Percentiles rank a stretch among this genome's conserved stretches.
Conservation (phyloP, 768 basidiomycete species). For the Psilocybe cyanescens region DNA sequence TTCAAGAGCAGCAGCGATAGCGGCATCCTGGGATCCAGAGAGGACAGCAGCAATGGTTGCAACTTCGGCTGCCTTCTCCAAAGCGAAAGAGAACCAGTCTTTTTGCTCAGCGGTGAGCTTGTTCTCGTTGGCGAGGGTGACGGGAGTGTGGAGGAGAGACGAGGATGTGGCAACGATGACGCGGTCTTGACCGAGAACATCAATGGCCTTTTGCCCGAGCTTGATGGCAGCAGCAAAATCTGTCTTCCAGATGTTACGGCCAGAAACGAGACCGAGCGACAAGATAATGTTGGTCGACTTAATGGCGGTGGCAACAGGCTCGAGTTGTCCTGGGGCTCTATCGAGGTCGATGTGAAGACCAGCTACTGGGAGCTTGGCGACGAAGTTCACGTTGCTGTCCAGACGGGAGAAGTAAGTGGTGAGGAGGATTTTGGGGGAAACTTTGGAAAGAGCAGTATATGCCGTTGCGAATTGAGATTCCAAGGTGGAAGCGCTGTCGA, state of each 20-base stretch:
- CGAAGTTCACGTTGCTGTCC: constrained; percentile 85
- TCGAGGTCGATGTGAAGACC: constrained; percentile 97
- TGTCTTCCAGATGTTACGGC: constrained; percentile 99
- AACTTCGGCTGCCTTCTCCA: constrained; percentile 95
- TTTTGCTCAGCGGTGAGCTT: constrained; percentile 88
- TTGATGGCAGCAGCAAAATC: constrained; percentile 87
- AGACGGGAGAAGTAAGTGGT: constrained; percentile 98
- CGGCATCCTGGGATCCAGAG: constrained; percentile 81
- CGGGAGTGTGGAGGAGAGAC: constrained; percentile 97
- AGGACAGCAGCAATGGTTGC: constrained; percentile 83
- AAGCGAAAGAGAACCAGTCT: constrained; percentile 98
- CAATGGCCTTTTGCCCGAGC: constrained; percentile 82
- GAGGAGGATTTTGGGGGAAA: constrained; percentile 90
- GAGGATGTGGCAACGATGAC: constrained; percentile 96
- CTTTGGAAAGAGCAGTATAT: constrained; percentile 80
- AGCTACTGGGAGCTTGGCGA: constrained; percentile 90
- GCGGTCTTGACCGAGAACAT: constrained; percentile 81
- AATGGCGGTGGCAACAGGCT: constrained; percentile 77
- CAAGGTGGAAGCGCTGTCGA: constrained; percentile 78
- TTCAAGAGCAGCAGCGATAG: constrained; percentile 75
- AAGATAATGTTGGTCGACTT: constrained; percentile 82
- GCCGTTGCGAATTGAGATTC: constrained; percentile 81
- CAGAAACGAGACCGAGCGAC: constrained; percentile 95
- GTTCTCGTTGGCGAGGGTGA: constrained; percentile 91
- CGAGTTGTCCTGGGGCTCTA: constrained; percentile 91